Percentiles rank a stretch among this genome's conserved stretches.
Conservation (phyloP, 2,329 filamentous ascomycete species). For the Cercospora berteroae region DNA sequence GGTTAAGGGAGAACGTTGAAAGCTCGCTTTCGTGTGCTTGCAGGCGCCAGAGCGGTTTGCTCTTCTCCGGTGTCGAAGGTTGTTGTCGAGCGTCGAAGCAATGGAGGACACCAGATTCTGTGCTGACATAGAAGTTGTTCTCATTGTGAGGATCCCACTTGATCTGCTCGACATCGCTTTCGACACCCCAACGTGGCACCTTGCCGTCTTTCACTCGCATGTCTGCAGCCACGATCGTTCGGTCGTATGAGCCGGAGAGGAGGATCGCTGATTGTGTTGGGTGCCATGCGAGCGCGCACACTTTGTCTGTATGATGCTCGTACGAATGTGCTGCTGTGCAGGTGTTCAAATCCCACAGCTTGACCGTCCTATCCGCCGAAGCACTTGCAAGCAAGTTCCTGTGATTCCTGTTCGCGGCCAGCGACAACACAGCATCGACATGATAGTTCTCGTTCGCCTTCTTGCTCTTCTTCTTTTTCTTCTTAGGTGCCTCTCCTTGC, state of each 20-base stretch:
- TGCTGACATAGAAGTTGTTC: constrained; percentile 91
- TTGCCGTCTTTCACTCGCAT: constrained; percentile 89
- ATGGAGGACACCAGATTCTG: constrained; percentile 86
- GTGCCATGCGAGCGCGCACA: constrained; percentile 95
- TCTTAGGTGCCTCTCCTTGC: constrained; percentile 57
- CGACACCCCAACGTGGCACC: constrained; percentile 83
- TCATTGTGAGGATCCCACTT: constrained; percentile 90
- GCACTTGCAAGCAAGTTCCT: constrained; percentile 91
- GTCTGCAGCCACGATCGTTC: constrained; percentile 89
- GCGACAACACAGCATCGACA: constrained; percentile 86
- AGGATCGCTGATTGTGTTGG: constrained; percentile 80
- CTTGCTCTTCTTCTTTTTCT: constrained; percentile 86
- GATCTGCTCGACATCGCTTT: constrained; percentile 90
- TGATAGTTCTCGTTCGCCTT: constrained; percentile 91
- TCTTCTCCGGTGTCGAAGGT: constrained; percentile 67
- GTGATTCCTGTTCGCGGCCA: constrained; percentile 90
- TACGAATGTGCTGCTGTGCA: constrained; percentile 94
- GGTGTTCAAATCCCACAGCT: constrained; percentile 95
- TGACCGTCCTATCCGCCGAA: constrained; percentile 94
- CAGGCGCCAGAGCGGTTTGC: constrained; percentile 87
- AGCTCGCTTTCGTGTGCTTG: constrained; percentile 93
- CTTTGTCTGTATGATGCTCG: constrained; percentile 93
- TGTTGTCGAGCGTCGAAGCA: constrained; percentile 83
- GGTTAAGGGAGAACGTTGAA: constrained; percentile 90
- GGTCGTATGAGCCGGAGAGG: constrained; percentile 90